phyloP scores from a whole-genome alignment of 345 rosid species.

The Salix caprea region DNA sequence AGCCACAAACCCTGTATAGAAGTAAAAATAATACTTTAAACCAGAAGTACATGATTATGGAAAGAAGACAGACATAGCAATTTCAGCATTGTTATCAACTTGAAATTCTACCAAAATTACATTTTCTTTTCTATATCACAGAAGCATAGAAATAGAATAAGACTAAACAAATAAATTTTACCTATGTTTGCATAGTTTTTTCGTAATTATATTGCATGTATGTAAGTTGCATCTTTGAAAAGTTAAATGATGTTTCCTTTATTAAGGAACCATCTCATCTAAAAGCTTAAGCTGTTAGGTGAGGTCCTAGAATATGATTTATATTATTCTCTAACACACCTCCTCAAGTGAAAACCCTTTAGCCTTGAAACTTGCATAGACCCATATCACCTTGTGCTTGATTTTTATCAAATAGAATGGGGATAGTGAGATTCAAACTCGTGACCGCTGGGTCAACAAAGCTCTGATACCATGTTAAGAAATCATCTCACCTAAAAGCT shows the following conservation, averaged over 20 bases:
- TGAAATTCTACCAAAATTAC: neutral
- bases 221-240: neutral
- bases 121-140: neutral
- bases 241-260: neutral
- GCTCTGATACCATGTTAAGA: no score
- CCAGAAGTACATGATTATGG: neutral
- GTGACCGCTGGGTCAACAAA: no score
- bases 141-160: neutral
- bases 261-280: no score
- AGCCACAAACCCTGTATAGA: constrained; percentile 79
- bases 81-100: neutral
- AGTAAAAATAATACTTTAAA: neutral
- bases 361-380: no score
- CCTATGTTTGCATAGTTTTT: neutral
- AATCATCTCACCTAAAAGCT: no score
- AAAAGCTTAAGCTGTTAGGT: no score
- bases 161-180: neutral
- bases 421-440: no score
- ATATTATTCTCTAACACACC: no score
- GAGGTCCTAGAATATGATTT: no score
- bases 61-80: neutral
- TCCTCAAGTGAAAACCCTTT: no score
- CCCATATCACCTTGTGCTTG: no score
- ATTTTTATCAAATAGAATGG: no score
- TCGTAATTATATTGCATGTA: neutral